Evolutionary conservation across 2,329 filamentous ascomycete genomes (phyloP), one percentile per base, ranked within the genome.

Genomic region (Calonectria fujianensis): DNA sequence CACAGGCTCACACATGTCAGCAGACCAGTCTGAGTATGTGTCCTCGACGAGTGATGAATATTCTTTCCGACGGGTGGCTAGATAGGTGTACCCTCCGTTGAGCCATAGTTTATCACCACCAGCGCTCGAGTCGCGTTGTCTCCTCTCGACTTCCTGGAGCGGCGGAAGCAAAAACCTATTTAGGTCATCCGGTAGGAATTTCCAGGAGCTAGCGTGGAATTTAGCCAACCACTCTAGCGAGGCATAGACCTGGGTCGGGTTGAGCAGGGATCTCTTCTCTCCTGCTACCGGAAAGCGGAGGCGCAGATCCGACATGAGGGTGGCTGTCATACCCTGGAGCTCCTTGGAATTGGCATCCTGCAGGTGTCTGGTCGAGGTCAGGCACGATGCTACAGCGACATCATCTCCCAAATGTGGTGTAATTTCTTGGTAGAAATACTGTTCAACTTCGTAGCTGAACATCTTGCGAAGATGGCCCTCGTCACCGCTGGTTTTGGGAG

Each of bases 51-150:
- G 87, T 0, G 82, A 83, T 0, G 80, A 80, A 73, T 91, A 93
- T 80, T 94, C 93, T 24, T 82, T 88, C 10, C 85, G 85, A 7
- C 93, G 88, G 0, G 93, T 94, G 0, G 91, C 90, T 0, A 94
- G 89, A 77, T 94, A 94, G 0, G 92, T 93, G 79, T 94, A 94
- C 0, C 93, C 92, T 1, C 93, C 93, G 54, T 94, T 93, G 9
- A 92, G 82, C 93, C 93, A 94, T 2, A 91, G 75, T 7, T 83
- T 85, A 14, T 50, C 75, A 1, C 80, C 76, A 6, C 73, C 68
- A 3, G 78, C 27, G 4, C 67, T 68, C 4, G 77, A 73, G 0
- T 71, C 72, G 2, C 54, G 69, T 18, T 77, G 51, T 9, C 80
- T 78, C 18, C 85, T 78, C n/a, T 82, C 79, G 0, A 80, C 80